These are phyloP conservation scores for Annulohypoxylon bovei DNA, from an alignment of 495 filamentous ascomycete species.

Conservation along the genomic window DNA sequence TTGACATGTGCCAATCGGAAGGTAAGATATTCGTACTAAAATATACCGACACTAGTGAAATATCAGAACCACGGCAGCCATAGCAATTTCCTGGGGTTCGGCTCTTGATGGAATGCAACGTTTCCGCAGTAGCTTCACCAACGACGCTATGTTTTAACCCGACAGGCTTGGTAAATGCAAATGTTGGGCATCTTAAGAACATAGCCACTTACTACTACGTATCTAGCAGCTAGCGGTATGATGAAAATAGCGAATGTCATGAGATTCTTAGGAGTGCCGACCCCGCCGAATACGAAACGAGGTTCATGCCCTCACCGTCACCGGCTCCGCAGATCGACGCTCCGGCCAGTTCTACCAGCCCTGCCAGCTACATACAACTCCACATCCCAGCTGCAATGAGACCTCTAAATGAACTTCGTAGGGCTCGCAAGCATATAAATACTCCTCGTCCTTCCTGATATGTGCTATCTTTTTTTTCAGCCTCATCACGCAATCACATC, in stretches of 20 bases:
- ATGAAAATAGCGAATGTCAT: not conserved
- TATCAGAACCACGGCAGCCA: not conserved
- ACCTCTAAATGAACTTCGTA: not conserved
- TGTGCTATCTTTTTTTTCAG: not conserved
- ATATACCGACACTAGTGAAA: not conserved
- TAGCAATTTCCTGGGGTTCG: not conserved
- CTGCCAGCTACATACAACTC: not conserved
- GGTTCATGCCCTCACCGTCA: conserved; percentile 16
- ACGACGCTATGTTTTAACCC: not conserved
- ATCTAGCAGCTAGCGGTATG: not conserved
- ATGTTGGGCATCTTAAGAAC: not conserved
- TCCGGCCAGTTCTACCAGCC: not conserved
- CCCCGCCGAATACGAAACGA: conserved; percentile 28
- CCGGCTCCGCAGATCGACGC: conserved; percentile 12
- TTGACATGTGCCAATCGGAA: not conserved
- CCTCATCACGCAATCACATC: conserved; percentile 20
- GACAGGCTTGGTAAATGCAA: not conserved
- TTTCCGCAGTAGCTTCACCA: not conserved
- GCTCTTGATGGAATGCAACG: not conserved
- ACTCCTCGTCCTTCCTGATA: not conserved
- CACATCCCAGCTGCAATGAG: conserved; percentile 15
- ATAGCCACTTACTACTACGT: not conserved
- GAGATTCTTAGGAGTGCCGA: conserved; percentile 3
- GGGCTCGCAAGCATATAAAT: conserved; percentile 7
- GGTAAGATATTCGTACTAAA: not conserved